Evolutionary conservation across 495 filamentous ascomycete genomes (phyloP).

Genomic region (Cudoniella acicularis): DNA sequence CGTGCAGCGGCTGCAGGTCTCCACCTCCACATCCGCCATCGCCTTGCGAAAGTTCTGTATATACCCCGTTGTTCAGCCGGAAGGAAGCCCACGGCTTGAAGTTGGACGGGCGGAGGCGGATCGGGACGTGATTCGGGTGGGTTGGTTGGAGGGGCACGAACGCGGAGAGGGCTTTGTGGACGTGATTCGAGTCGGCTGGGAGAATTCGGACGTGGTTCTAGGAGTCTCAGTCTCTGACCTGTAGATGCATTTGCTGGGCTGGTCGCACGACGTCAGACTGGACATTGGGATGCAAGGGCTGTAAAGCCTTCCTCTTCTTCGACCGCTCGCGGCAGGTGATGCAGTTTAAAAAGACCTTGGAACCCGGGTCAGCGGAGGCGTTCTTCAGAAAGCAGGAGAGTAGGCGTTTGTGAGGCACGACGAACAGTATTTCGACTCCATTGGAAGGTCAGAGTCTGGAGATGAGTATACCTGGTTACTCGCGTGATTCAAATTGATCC

Average conservation of each 20-base stretch:
- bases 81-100: neutral
- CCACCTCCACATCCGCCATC: neutral
- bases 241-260: neutral
- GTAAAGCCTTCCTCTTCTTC: neutral
- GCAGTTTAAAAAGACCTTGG: too few relatives aligned
- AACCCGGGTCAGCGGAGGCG: too few relatives aligned
- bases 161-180: neutral
- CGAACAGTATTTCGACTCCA: too few relatives aligned
- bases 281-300: neutral
- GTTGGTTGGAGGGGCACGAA: neutral
- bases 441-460: too few relatives aligned
- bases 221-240: neutral
- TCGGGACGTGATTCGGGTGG: neutral
- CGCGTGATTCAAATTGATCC: too few relatives aligned
- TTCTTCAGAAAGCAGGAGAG: too few relatives aligned
- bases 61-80: neutral
- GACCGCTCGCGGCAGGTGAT: too few relatives aligned
- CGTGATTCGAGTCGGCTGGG: conserved; percentile 1
- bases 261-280: neutral
- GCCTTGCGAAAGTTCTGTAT: neutral
- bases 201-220: neutral
- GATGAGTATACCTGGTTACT: too few relatives aligned
- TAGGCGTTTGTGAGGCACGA: too few relatives aligned
- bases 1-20: neutral
- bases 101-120: neutral